phyloP scores from a whole-genome alignment of 169 alveolate genomes.

The Cystoisospora suis region DNA sequence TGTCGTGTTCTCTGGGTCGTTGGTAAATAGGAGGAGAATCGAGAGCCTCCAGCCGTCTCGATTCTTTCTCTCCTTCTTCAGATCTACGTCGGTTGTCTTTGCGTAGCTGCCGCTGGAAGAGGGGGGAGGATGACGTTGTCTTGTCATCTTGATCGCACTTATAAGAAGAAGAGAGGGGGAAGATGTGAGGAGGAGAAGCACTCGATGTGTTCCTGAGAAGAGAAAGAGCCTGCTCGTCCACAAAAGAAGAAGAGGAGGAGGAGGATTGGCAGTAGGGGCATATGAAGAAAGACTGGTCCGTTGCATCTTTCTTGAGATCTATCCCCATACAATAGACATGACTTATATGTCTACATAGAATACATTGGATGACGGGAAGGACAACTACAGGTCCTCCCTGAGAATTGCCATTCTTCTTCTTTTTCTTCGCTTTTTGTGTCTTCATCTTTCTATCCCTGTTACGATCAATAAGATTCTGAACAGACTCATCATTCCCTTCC shows the following conservation, averaged over 20 bases:
- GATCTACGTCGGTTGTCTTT: neutral
- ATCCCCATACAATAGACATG: slow-evolving; percentile 46
- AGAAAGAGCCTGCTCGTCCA: neutral
- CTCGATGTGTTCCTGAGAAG: slow-evolving; percentile 10
- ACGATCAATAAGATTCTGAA: too few species aligned
- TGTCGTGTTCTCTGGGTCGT: neutral
- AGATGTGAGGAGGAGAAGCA: too few species aligned
- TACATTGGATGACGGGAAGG: slow-evolving; percentile 49
- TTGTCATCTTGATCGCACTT: too few species aligned
- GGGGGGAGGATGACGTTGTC: too few species aligned
- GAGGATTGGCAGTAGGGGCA: slow-evolving; percentile 51
- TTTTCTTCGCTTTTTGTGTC: neutral
- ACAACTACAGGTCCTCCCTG: neutral
- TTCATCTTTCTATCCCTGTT: neutral
- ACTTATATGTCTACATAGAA: neutral
- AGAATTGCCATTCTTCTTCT: neutral
- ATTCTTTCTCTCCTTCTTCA: neutral
- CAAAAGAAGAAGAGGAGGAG: too few species aligned
- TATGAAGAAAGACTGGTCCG: too few species aligned
- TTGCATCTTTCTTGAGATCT: too few species aligned
- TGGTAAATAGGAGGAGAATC: neutral
- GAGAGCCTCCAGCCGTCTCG: too few species aligned
- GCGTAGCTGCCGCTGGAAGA: too few species aligned
- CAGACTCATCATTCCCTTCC: neutral
- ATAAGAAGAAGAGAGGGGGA: too few species aligned